Evolutionary conservation across 805 yeast genomes (phyloP), one percentile per base, ranked within the genome.

Genomic region (Saccharomycopsis capsularis): DNA sequence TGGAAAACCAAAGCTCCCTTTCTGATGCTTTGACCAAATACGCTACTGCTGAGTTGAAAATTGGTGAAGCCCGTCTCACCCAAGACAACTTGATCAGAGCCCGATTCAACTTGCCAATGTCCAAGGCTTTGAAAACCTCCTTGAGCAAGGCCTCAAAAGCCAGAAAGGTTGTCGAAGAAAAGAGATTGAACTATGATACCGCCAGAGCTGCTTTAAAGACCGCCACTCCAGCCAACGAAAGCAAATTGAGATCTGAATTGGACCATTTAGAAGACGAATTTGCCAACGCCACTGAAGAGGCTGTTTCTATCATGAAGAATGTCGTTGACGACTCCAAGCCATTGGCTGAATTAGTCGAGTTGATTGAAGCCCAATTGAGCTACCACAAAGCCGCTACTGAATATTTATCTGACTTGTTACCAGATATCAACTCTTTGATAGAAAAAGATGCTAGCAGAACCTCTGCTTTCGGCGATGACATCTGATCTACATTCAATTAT

Each of bases 251-350:
- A 59, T 84, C 81, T 44, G 76, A 79, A 55, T 81, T 87, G 75
- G 95, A 87, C 66, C 77, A 81, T 53, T 80, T 87, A 45, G 96
- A 87, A 68, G 96, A 87, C 60, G 90, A 84, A 60, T 87, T 87
- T 64, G 95, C 93, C 42, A 86, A 85, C 57, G 83, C 90, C 22
- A 88, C 88, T 32, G 95, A 87, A 68, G 93, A 84, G 60, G 93
- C 95, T 36, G 87, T 86, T 47, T 70, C 80, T 36, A 78, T 83
- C 52, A 82, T 87, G 90, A 86, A 82, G 68, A 81, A 82, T 61
- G 90, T 84, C 25, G 76, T 87, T 56, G 81, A 81, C 50, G 73
- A 80, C 48, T 79, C 89, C 19, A 75, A 79, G 57, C 83, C 89
- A 16, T 71, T 85, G 56, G 74, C 78, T 45, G 82, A 81, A 62